Evolutionary conservation across 2,329 filamentous ascomycete genomes (phyloP).

Genomic region (Colletotrichum falcatum): DNA sequence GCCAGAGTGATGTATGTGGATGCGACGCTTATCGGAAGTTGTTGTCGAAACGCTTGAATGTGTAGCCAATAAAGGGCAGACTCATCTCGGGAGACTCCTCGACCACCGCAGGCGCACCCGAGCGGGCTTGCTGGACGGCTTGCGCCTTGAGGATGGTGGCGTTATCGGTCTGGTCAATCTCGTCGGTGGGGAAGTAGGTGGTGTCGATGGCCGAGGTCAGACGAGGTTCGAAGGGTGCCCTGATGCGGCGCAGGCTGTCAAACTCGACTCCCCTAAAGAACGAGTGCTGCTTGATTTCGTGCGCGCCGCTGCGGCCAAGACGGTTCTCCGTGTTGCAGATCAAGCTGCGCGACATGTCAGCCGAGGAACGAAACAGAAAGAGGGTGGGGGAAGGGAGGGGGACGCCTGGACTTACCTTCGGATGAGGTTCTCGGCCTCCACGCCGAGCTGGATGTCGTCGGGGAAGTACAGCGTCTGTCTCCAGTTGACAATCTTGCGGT

Average conservation of each 20-base stretch:
- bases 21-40: slow-evolving; percentile 66
- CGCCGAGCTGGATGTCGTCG: slow-evolving; percentile 89
- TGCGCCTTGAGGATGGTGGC: slow-evolving; percentile 88
- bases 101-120: slow-evolving; percentile 52
- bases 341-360: slow-evolving; percentile 67
- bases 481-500: slow-evolving; percentile 99
- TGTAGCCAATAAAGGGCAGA: slow-evolving; percentile 95
- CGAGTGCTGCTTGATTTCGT: slow-evolving; percentile 91
- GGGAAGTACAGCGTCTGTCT: slow-evolving; percentile 95
- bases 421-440: slow-evolving; percentile 92
- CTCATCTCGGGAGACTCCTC: slow-evolving; percentile 95
- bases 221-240: slow-evolving; percentile 95
- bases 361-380: not conserved
- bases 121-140: slow-evolving; percentile 76
- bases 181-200: slow-evolving; percentile 98
- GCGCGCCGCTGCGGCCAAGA: slow-evolving; percentile 85
- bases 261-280: slow-evolving; percentile 99
- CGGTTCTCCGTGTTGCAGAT: slow-evolving; percentile 95
- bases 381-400: not conserved
- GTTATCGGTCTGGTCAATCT: slow-evolving; percentile 97
- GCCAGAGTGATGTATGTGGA: slow-evolving; percentile 1
- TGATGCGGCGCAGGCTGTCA: slow-evolving; percentile 90
- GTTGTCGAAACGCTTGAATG: slow-evolving; percentile 95
- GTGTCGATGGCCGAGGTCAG: slow-evolving; percentile 94
- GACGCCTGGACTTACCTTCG: slow-evolving; percentile 73